Conservation (phyloP, 2,329 filamentous ascomycete species). For the Teratosphaeria destructans region DNA sequence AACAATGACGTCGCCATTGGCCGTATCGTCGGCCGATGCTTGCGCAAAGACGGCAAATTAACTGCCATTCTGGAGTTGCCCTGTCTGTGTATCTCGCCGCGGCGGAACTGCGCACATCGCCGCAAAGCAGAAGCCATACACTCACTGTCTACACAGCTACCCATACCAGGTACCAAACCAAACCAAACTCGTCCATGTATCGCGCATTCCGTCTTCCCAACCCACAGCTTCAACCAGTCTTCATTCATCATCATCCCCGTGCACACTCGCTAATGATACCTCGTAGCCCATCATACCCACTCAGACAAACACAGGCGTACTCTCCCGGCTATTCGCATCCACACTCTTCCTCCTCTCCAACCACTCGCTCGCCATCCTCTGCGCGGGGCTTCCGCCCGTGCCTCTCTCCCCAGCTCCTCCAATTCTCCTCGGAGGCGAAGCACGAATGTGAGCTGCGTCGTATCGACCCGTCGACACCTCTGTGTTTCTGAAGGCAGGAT, state of each 20-base stretch:
- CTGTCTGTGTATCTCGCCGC: background rate
- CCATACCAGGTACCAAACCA: background rate
- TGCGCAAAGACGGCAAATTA: background rate
- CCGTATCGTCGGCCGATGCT: background rate
- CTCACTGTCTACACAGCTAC: background rate
- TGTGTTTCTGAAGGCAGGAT: slow-evolving; percentile 7
- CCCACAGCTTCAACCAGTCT: background rate
- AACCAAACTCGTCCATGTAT: background rate
- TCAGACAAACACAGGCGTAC: slow-evolving; percentile 16
- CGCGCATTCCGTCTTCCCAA: background rate
- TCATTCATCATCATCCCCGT: background rate
- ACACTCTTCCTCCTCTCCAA: slow-evolving; percentile 13
- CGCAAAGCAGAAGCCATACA: too few species aligned
- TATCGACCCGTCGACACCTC: slow-evolving; percentile 2
- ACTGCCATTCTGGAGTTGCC: background rate
- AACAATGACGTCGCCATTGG: background rate
- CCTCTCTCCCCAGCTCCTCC: background rate
- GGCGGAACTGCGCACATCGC: too few species aligned
- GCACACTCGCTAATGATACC: background rate
- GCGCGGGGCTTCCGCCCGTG: slow-evolving; percentile 7
- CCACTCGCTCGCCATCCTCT: slow-evolving; percentile 21
- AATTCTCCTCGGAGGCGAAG: background rate
- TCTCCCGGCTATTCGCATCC: slow-evolving; percentile 6
- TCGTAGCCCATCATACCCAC: background rate
- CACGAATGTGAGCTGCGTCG: background rate